Evolutionary conservation across 2,329 filamentous ascomycete genomes (phyloP).

Genomic region (Hymenoscyphus salicellus): DNA sequence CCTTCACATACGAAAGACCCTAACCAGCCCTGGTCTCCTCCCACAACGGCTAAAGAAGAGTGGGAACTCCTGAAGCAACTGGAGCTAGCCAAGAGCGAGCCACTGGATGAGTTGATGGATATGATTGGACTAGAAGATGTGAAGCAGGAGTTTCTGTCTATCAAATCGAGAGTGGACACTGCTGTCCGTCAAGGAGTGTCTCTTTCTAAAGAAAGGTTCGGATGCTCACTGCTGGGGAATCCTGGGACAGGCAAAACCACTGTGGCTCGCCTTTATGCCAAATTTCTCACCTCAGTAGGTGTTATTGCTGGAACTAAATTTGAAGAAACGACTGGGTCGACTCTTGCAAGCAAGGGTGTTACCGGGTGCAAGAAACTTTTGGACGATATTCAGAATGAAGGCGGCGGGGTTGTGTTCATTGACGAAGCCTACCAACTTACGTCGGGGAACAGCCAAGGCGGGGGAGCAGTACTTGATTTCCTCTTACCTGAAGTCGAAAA

Average conservation of each 20-base stretch:
- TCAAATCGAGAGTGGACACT: slow-evolving; percentile 61
- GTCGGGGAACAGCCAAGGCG: too few species aligned
- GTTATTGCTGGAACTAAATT: slow-evolving; percentile 22
- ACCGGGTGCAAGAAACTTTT: slow-evolving; percentile 50
- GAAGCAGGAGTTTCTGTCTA: slow-evolving; percentile 57
- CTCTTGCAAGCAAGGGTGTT: slow-evolving; percentile 60
- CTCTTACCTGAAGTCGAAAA: too few species aligned
- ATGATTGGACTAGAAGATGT: slow-evolving; percentile 69
- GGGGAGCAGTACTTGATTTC: too few species aligned
- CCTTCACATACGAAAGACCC: slow-evolving; percentile 3
- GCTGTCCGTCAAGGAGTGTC: slow-evolving; percentile 49
- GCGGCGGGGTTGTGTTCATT: too few species aligned
- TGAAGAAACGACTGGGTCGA: slow-evolving; percentile 55
- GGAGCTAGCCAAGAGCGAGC: slow-evolving; percentile 47
- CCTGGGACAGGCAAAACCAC: slow-evolving; percentile 51
- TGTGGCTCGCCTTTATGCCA: slow-evolving; percentile 65
- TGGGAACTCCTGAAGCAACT: slow-evolving; percentile 11
- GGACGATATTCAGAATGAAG: slow-evolving; percentile 36
- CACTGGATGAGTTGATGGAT: slow-evolving; percentile 60
- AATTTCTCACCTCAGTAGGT: slow-evolving; percentile 48
- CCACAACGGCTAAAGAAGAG: slow-evolving; percentile 10
- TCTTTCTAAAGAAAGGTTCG: slow-evolving; percentile 7
- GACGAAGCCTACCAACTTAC: too few species aligned
- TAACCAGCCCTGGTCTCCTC: slow-evolving; percentile 4
- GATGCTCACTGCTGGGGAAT: slow-evolving; percentile 5